phyloP scores from a whole-genome alignment of 305 asterid genomes.

The Fraxinus nigra region DNA sequence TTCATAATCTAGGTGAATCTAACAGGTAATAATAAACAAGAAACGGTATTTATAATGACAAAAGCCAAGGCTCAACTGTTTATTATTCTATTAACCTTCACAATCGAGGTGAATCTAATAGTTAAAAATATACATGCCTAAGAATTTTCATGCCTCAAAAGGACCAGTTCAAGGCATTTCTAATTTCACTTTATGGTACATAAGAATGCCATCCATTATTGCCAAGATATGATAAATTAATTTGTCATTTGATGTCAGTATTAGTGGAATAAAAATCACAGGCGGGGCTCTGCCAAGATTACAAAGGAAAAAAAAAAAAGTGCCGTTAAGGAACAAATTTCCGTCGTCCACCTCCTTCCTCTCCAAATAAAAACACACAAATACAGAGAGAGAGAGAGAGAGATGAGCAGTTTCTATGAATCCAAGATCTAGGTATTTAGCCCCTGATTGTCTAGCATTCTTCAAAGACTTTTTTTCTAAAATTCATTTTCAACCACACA shows the following conservation, averaged over 20 bases:
- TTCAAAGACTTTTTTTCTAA: neutral
- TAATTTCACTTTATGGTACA: neutral
- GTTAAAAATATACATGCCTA: neutral
- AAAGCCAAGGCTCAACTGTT: neutral
- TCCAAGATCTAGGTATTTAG: neutral
- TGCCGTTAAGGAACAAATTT: neutral
- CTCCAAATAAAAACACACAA: neutral
- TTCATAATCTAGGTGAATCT: neutral
- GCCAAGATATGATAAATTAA: neutral
- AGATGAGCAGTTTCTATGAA: neutral
- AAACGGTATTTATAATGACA: neutral
- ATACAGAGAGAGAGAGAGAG: neutral
- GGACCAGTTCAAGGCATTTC: neutral
- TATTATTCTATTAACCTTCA: neutral
- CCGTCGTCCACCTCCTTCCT: neutral
- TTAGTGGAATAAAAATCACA: neutral
- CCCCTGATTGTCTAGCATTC: neutral
- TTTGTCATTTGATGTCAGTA: neutral
- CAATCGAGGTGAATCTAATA: neutral
- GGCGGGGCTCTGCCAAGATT: neutral
- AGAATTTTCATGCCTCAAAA: neutral
- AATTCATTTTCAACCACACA: neutral
- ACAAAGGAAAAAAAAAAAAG: neutral
- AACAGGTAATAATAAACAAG: neutral
- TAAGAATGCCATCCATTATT: neutral